These are phyloP conservation scores for Populus euphratica DNA, from an alignment of 345 rosid genomes.

Conservation along the genomic window DNA sequence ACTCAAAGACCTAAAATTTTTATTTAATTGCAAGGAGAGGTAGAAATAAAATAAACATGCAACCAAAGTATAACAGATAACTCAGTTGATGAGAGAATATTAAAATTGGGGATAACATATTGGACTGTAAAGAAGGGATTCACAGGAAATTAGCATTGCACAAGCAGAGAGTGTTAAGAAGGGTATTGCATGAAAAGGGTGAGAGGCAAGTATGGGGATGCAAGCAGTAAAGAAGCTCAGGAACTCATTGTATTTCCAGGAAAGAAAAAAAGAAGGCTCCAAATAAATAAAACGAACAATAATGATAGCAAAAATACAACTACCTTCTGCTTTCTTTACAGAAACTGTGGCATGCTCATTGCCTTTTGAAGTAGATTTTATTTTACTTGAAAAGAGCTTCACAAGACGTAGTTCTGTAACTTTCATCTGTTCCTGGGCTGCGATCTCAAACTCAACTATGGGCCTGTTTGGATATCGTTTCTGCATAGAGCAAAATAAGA, in stretches of 20 bases:
- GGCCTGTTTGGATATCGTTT: conserved; percentile 73
- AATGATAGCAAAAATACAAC: neutral
- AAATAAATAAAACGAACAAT: neutral
- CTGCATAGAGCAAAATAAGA: conserved; percentile 33
- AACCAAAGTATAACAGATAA: too few relatives aligned
- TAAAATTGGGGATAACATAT: too few relatives aligned
- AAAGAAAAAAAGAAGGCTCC: neutral
- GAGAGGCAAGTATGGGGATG: too few relatives aligned
- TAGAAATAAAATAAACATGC: too few relatives aligned
- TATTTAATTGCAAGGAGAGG: too few relatives aligned
- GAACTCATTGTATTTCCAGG: neutral
- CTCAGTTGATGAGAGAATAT: too few relatives aligned
- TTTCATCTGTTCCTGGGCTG: conserved; percentile 91
- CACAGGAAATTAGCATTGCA: too few relatives aligned
- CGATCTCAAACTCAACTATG: conserved; percentile 72
- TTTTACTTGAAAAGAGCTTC: conserved; percentile 57
- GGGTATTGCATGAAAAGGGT: too few relatives aligned
- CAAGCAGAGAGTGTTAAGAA: too few relatives aligned
- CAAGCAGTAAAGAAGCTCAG: too few relatives aligned
- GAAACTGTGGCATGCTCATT: conserved; percentile 17
- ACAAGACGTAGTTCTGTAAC: conserved; percentile 75
- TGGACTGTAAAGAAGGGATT: too few relatives aligned
- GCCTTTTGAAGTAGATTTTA: conserved; percentile 23
- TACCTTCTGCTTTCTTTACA: conserved; percentile 60
- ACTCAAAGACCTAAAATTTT: too few relatives aligned